Evolutionary conservation across 768 basidiomycete species (phyloP).

Genomic region (Russula vinacea): DNA sequence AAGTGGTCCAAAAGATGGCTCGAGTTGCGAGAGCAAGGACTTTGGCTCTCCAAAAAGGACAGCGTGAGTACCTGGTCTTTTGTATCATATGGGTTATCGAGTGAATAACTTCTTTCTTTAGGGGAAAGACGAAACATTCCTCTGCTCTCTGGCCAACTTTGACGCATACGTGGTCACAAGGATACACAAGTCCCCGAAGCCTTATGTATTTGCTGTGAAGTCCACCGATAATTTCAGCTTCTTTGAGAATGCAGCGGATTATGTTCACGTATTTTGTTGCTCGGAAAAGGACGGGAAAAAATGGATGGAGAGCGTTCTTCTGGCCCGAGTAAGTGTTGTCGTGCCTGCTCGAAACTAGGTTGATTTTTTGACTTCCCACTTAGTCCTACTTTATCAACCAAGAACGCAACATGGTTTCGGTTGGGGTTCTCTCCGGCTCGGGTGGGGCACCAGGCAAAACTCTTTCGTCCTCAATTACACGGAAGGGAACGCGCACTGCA

Average conservation of each 20-base stretch:
- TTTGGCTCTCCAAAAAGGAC: constrained; percentile 89
- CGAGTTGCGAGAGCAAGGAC: constrained; percentile 76
- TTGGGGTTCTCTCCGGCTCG: constrained; percentile 35
- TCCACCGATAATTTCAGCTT: constrained; percentile 81
- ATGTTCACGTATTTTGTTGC: constrained; percentile 82
- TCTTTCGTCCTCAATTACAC: constrained; percentile 41
- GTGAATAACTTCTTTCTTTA: constrained; percentile 36
- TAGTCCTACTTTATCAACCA: constrained; percentile 83
- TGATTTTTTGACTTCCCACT: not conserved
- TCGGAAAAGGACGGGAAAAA: constrained; percentile 65
- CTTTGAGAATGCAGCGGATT: constrained; percentile 87
- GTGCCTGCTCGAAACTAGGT: not conserved
- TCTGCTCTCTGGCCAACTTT: constrained; percentile 86
- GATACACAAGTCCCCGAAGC: constrained; percentile 75
- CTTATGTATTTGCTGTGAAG: constrained; percentile 82
- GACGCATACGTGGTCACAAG: constrained; percentile 83
- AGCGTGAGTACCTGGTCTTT: constrained; percentile 49
- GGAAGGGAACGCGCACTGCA: constrained; percentile 40
- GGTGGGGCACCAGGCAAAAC: constrained; percentile 34
- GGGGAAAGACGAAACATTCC: constrained; percentile 78
- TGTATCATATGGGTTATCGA: not conserved
- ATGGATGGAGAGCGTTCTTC: constrained; percentile 78
- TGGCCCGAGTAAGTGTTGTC: constrained; percentile 69
- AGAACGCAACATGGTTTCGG: constrained; percentile 68
- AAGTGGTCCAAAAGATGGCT: constrained; percentile 96